Evolutionary conservation across 495 filamentous ascomycete species (phyloP).

Genomic region (Podospora bellae-mahoneyi): DNA sequence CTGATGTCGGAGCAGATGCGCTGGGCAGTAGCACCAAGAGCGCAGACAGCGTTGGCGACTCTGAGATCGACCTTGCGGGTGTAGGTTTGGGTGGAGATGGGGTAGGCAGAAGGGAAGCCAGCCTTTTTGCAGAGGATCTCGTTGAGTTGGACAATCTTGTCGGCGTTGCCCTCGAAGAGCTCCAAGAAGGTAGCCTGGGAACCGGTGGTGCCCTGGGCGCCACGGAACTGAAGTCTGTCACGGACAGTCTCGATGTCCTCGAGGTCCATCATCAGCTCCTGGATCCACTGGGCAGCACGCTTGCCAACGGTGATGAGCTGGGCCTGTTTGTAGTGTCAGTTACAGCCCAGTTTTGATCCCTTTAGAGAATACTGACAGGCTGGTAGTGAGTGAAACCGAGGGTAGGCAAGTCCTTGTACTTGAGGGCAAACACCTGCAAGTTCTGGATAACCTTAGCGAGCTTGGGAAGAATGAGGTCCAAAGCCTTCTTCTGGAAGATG

Average conservation of each 20-base stretch:
- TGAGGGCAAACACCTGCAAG: slow-evolving; percentile 68
- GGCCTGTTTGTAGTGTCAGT: slow-evolving; percentile 14
- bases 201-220: slow-evolving; percentile 46
- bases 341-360: background rate
- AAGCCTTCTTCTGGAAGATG: slow-evolving; percentile 70
- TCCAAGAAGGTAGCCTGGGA: slow-evolving; percentile 66
- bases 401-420: slow-evolving; percentile 63
- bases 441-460: slow-evolving; percentile 82
- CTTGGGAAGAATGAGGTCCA: slow-evolving; percentile 79
- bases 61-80: slow-evolving; percentile 73
- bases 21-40: slow-evolving; percentile 79
- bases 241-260: slow-evolving; percentile 73
- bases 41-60: slow-evolving; percentile 74
- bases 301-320: slow-evolving; percentile 75
- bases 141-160: slow-evolving; percentile 74
- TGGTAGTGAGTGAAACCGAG: slow-evolving; percentile 88
- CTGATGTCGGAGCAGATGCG: slow-evolving; percentile 68
- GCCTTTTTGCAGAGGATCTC: slow-evolving; percentile 74
- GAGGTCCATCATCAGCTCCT: slow-evolving; percentile 85
- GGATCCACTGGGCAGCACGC: slow-evolving; percentile 72
- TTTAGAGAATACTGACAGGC: slow-evolving; percentile 23
- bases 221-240: slow-evolving; percentile 72
- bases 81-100: slow-evolving; percentile 71
- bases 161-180: slow-evolving; percentile 71
- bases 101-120: slow-evolving; percentile 71